phyloP scores from a whole-genome alignment of 2,329 filamentous ascomycete genomes.

The Diaporthe ilicicola region DNA sequence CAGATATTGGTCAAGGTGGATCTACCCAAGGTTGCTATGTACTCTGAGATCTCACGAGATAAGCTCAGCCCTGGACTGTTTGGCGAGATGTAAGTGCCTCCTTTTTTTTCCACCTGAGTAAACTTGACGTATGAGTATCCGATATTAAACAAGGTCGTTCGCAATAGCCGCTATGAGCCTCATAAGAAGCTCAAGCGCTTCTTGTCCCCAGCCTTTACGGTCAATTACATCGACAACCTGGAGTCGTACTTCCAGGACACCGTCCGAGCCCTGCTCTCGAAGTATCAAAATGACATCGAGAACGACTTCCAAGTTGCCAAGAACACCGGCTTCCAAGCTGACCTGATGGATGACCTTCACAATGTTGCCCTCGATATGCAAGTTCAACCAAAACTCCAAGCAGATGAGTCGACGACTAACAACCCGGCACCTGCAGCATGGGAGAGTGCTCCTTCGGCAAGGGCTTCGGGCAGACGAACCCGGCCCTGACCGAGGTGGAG shows the following conservation, averaged over 20 bases:
- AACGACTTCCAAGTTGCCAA: constrained; percentile 16
- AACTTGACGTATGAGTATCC: neutral
- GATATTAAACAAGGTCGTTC: neutral
- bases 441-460: constrained; percentile 41
- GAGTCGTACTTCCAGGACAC: constrained; percentile 37
- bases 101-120: neutral
- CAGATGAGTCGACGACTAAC: neutral
- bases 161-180: constrained; percentile 36
- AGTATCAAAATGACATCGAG: constrained; percentile 30
- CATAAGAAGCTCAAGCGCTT: constrained; percentile 40
- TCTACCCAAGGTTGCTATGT: neutral
- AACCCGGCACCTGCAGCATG: constrained; percentile 30
- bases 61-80: constrained; percentile 3
- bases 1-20: constrained; percentile 71
- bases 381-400: neutral
- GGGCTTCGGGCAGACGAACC: constrained; percentile 40
- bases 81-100: neutral
- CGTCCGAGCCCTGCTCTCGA: constrained; percentile 32
- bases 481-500: constrained; percentile 29
- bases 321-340: constrained; percentile 35
- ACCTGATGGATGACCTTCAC: constrained; percentile 41
- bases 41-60: constrained; percentile 8
- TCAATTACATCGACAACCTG: constrained; percentile 39
- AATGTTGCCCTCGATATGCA: constrained; percentile 40
- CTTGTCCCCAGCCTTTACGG: constrained; percentile 39